Percentiles rank a stretch among this genome's conserved stretches.
These are phyloP conservation scores for Capsicum rhomboideum DNA, from an alignment of 257 asterid species.

Conservation along the genomic window DNA sequence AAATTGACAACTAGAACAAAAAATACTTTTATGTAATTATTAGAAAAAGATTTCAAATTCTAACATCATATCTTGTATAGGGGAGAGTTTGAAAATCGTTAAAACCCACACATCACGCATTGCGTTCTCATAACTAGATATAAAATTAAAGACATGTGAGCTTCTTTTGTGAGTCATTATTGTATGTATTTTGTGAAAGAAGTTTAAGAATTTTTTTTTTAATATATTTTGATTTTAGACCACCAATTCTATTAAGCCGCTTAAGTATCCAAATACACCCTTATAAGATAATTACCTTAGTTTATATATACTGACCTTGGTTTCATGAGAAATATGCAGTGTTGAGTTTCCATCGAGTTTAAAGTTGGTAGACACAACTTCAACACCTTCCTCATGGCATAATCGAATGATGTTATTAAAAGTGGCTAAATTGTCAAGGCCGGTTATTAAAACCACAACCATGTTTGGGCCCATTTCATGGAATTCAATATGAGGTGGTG, in stretches of 20 bases:
- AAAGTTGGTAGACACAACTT: constrained; percentile 33
- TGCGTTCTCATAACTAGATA: not conserved
- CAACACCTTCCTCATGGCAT: constrained; percentile 23
- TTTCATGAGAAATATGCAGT: constrained; percentile 24
- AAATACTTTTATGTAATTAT: not conserved
- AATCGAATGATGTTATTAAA: constrained; percentile 24
- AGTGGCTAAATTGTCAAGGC: constrained; percentile 15
- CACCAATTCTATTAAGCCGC: not conserved
- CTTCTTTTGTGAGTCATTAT: not conserved
- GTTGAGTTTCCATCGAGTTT: constrained; percentile 26
- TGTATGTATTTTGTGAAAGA: no score
- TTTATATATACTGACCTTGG: constrained; percentile 11
- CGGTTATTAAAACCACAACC: constrained; percentile 20
- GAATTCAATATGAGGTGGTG: constrained; percentile 21
- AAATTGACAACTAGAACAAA: not conserved
- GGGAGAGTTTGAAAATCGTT: no score
- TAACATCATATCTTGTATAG: no score
- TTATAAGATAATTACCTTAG: not conserved
- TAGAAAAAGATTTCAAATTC: no score
- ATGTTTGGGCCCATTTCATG: constrained; percentile 36
- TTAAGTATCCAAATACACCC: not conserved
- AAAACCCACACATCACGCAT: not conserved
- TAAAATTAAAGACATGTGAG: not conserved
- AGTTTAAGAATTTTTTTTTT: no score
- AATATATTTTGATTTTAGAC: not conserved